Evolutionary conservation across 495 filamentous ascomycete species (phyloP), one percentile per base, ranked within the genome.

Genomic region (Lasiosphaeria ovina): DNA sequence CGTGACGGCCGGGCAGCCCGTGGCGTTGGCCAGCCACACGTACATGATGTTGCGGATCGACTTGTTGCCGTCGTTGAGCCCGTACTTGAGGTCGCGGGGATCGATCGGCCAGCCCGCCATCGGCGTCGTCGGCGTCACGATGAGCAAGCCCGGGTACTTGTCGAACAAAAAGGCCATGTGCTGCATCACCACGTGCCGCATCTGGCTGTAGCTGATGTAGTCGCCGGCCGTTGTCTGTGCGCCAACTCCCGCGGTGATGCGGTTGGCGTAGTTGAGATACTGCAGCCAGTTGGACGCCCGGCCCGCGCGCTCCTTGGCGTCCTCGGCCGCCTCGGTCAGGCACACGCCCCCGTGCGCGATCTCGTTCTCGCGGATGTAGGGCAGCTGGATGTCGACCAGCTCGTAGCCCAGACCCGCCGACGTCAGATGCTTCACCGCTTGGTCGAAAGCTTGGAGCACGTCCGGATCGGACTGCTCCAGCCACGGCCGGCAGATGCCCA

Each of bases 1-100:
- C 49, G 67, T 87, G n/a, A 96, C 85, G 8, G 89, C 83, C 0
- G 93, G 93, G 62, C 86, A 88, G 0, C 93, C 93, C 1, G 75
- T 83, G 61, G 89, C 87, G 67, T 98, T 98, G 6, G 93, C 91
- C 50, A 93, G 70, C 85, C 89, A 97, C 35, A 87, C 88, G 74
- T 91, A 98, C 74, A 87, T 86, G 91, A 97, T 97, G 68, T 83
- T 92, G 32, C 85, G 76, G 4, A 96, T 76, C 11, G 83, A 86
- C 60, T 69, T 75, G 67, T 92, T 91, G 1, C 82, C 88, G 71
- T 98, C 88, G 14, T 79, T 86, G 55, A 91, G 75, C 1, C 93
- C 93, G 47, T 85, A 81, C 36, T 74, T 72, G 32, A 90, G 73
- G 40, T 82, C 81, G 6, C 64, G 73, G 3, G 65, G 66, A 0